Percentiles rank a stretch among this genome's conserved stretches.
These are phyloP conservation scores for Euphorbia pulcherrima DNA, from an alignment of 345 rosid genomes.

Conservation along the genomic window DNA sequence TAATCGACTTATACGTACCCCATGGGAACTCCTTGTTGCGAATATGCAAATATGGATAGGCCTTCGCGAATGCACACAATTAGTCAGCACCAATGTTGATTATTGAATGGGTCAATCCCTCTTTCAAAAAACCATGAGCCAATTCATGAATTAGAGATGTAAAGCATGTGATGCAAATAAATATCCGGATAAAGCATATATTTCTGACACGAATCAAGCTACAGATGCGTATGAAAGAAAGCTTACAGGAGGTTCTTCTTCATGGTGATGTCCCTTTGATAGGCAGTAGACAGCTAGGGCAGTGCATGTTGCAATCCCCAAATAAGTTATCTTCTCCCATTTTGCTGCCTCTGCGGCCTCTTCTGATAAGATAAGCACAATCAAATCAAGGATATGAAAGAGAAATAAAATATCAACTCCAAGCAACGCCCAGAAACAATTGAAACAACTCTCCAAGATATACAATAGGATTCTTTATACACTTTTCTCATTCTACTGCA, in stretches of 20 bases:
- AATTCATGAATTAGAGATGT: no score
- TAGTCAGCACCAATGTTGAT: slow-evolving; percentile 6
- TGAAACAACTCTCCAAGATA: background rate
- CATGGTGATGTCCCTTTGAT: slow-evolving; percentile 87
- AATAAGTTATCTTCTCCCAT: slow-evolving; percentile 89
- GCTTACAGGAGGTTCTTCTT: slow-evolving; percentile 83
- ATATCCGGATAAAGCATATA: background rate
- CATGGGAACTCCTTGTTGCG: slow-evolving; percentile 99
- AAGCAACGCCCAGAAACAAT: background rate
- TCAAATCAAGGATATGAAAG: background rate
- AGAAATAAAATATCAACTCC: background rate
- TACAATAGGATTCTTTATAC: no score
- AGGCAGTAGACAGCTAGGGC: slow-evolving; percentile 43
- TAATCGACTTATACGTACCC: slow-evolving; percentile 51
- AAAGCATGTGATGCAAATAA: no score
- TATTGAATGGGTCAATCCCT: background rate
- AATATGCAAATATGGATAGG: slow-evolving; percentile 81
- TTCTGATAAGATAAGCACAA: slow-evolving; percentile 27
- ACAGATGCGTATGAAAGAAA: background rate
- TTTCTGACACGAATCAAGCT: background rate
- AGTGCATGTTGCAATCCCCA: slow-evolving; percentile 68
- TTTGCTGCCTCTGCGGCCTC: slow-evolving; percentile 79
- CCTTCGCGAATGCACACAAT: slow-evolving; percentile 37
- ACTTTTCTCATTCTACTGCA: no score
- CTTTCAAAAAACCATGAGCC: no score